A percentile compares a stretch with the other conserved stretches of the same genome.
Conservation (phyloP, 305 asterid genomes). For the Plantago lanceolata region DNA sequence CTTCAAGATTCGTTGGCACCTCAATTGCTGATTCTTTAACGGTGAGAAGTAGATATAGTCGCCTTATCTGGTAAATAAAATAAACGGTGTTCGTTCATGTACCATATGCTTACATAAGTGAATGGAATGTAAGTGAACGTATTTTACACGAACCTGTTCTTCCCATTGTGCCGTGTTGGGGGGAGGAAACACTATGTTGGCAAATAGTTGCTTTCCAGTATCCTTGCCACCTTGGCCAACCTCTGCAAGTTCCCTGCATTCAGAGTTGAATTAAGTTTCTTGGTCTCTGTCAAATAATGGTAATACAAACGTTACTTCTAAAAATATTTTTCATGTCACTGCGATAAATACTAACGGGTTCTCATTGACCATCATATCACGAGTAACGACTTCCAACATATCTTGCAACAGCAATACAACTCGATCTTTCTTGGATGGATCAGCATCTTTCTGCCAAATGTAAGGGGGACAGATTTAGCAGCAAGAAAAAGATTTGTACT, state of each 20-base stretch:
- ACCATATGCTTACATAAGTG: slow-evolving; percentile 8
- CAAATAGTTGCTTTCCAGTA: slow-evolving; percentile 84
- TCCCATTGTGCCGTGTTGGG: slow-evolving; percentile 89
- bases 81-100: slow-evolving; percentile 13
- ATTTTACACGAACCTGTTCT: slow-evolving; percentile 64
- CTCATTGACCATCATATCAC: slow-evolving; percentile 93
- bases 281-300: slow-evolving; percentile 9
- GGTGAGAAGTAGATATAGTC: slow-evolving; percentile 94
- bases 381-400: slow-evolving; percentile 88
- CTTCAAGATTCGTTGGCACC: slow-evolving; percentile 95
- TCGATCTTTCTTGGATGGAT: slow-evolving; percentile 68
- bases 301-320: slow-evolving; percentile 2
- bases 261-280: slow-evolving; percentile 18
- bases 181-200: slow-evolving; percentile 78
- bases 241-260: slow-evolving; percentile 77
- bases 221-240: slow-evolving; percentile 81
- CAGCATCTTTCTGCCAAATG: slow-evolving; percentile 65
- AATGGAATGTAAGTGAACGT: slow-evolving; percentile 7
- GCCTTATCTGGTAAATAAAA: slow-evolving; percentile 61
- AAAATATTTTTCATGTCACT: slow-evolving; percentile 19
- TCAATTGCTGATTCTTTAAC: slow-evolving; percentile 93
- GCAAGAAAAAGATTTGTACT: slow-evolving; percentile 21
- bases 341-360: slow-evolving; percentile 56
- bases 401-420: slow-evolving; percentile 93
- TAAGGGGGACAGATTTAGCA: slow-evolving; percentile 21